Evolutionary conservation across 805 yeast species (phyloP).

Genomic region (Pichia paraexigua): DNA sequence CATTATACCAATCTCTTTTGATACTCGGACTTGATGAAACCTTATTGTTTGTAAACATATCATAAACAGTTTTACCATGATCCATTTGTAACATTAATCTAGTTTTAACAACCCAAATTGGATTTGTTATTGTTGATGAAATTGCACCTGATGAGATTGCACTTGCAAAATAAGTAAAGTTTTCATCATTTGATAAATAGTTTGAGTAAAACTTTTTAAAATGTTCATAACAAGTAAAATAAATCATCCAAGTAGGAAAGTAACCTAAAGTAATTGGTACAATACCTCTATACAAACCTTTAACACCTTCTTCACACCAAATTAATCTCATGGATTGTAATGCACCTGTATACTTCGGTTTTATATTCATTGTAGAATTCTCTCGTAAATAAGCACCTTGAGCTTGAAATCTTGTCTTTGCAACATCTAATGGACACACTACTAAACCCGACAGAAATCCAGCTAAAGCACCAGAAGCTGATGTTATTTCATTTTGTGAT

Average conservation of each 20-base stretch:
- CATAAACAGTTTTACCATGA: constrained; percentile 33
- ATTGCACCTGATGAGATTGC: constrained; percentile 88
- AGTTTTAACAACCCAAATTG: constrained; percentile 97
- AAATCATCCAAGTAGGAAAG: constrained; percentile 96
- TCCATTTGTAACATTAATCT: constrained; percentile 82
- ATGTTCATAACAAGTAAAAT: constrained; percentile 81
- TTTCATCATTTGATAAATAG: constrained; percentile 20
- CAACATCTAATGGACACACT: constrained; percentile 95
- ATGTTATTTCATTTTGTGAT: constrained; percentile 43
- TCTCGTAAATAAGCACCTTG: constrained; percentile 49
- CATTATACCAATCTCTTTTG: constrained; percentile 43
- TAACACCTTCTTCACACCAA: constrained; percentile 65
- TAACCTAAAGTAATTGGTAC: constrained; percentile 92
- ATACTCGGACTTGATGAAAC: not conserved
- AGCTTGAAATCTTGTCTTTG: constrained; percentile 90
- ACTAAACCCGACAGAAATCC: constrained; percentile 83
- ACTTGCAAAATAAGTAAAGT: constrained; percentile 37
- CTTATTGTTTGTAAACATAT: constrained; percentile 19
- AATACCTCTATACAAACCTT: constrained; percentile 83
- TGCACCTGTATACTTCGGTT: constrained; percentile 47
- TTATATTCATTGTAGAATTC: constrained; percentile 5
- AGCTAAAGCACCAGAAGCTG: constrained; percentile 87
- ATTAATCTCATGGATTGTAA: constrained; percentile 59
- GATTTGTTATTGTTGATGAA: constrained; percentile 81
- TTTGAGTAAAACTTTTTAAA: constrained; percentile 42